These are phyloP conservation scores for Ogataea salicorniae DNA, from an alignment of 805 yeast genomes.

Conservation along the genomic window DNA sequence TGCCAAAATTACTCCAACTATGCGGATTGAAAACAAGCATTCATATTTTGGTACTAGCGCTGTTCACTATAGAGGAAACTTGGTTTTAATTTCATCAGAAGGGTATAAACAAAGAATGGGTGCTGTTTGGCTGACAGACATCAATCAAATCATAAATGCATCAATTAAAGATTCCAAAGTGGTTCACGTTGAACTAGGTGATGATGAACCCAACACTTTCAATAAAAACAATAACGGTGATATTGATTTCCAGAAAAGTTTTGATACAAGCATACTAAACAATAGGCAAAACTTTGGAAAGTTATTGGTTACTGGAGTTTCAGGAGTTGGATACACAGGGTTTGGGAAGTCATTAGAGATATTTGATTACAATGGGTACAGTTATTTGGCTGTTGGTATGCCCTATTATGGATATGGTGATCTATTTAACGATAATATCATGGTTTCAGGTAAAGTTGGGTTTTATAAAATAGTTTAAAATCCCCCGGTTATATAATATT, in stretches of 20 bases:
- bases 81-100: constrained; percentile 34
- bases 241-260: not conserved
- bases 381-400: constrained; percentile 34
- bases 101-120: constrained; percentile 35
- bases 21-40: not conserved
- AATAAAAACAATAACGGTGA: not conserved
- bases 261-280: not conserved
- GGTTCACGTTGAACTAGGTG: constrained; percentile 2
- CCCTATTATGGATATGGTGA: constrained; percentile 23
- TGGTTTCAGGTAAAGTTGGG: constrained; percentile 31
- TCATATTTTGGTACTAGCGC: constrained; percentile 20
- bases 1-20: constrained; percentile 13
- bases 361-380: constrained; percentile 13
- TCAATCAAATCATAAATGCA: constrained; percentile 12
- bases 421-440: constrained; percentile 15
- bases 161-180: not conserved
- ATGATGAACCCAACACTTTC: not conserved
- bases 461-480: constrained; percentile 10
- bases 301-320: constrained; percentile 20
- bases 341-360: constrained; percentile 38
- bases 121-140: constrained; percentile 38
- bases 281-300: constrained; percentile 3
- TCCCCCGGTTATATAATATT: no score
- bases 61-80: constrained; percentile 6
- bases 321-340: constrained; percentile 33